Conservation (phyloP, 495 filamentous ascomycete species). For the Penicillium crystallinum region DNA sequence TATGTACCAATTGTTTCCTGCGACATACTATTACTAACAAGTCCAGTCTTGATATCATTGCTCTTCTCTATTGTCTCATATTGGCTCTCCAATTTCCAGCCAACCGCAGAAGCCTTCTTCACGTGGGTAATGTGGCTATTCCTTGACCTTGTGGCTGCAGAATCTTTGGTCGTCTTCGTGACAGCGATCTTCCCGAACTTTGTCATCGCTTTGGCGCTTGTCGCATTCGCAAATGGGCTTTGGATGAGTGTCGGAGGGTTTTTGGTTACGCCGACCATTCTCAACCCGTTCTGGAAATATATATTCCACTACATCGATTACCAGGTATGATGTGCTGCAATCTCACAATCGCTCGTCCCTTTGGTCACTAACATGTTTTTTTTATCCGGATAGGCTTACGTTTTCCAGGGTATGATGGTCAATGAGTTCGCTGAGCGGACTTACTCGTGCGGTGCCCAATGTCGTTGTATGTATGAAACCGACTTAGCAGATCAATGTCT, state of each 20-base stretch:
- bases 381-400: constrained; percentile 51
- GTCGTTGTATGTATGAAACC: constrained; percentile 65
- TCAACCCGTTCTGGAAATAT: constrained; percentile 82
- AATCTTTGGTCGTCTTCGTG: constrained; percentile 72
- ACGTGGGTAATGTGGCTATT: constrained; percentile 83
- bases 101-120: constrained; percentile 61
- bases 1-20: constrained; percentile 11
- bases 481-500: constrained; percentile 57
- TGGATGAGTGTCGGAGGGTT: constrained; percentile 86
- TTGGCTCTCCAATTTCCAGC: constrained; percentile 74
- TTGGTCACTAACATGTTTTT: not conserved
- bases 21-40: not conserved
- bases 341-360: not conserved
- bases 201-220: constrained; percentile 67
- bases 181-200: constrained; percentile 70
- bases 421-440: constrained; percentile 65
- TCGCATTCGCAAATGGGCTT: constrained; percentile 77
- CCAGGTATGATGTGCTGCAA: constrained; percentile 37
- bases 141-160: constrained; percentile 74
- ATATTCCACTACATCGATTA: constrained; percentile 83
- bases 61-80: constrained; percentile 71
- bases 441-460: constrained; percentile 54
- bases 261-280: constrained; percentile 60
- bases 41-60: constrained; percentile 58
- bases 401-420: constrained; percentile 89